These are phyloP conservation scores for Cercospora sp. DNA, from an alignment of 2,329 filamentous ascomycete genomes.

Conservation along the genomic window DNA sequence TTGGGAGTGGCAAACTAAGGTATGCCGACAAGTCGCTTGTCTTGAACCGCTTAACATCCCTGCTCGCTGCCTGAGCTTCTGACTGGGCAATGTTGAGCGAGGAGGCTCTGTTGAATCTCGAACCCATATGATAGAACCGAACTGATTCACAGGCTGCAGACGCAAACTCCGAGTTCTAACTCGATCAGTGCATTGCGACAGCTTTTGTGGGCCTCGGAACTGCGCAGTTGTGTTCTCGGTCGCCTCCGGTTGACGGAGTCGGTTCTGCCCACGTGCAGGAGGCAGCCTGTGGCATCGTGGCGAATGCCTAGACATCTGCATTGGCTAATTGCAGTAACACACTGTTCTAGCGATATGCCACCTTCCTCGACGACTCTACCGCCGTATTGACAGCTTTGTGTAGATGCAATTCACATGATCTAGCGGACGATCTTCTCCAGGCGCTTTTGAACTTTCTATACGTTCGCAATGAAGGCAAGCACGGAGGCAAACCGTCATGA, in stretches of 20 bases:
- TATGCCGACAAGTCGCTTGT: background rate
- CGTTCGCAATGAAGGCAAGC: background rate
- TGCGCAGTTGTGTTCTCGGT: background rate
- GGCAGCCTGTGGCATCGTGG: background rate
- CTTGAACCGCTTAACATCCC: background rate
- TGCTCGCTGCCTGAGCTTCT: background rate
- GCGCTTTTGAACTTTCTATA: background rate
- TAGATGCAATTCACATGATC: background rate
- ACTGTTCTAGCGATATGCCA: background rate
- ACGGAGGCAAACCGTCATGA: background rate
- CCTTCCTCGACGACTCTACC: background rate
- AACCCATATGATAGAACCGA: background rate
- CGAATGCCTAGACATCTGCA: background rate
- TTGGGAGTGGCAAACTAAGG: background rate
- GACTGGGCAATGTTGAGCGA: background rate
- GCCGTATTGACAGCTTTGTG: background rate
- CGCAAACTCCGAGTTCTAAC: background rate
- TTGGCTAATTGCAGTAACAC: background rate
- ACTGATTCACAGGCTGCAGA: background rate
- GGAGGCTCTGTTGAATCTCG: background rate
- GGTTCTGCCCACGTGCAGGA: background rate
- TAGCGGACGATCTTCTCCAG: background rate
- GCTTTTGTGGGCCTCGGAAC: background rate
- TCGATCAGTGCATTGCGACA: conserved; percentile 1
- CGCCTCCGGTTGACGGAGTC: background rate